Evolutionary conservation across 1,139 yeast genomes (phyloP), one percentile per base, ranked within the genome.

Genomic region (Diutina sp.): DNA sequence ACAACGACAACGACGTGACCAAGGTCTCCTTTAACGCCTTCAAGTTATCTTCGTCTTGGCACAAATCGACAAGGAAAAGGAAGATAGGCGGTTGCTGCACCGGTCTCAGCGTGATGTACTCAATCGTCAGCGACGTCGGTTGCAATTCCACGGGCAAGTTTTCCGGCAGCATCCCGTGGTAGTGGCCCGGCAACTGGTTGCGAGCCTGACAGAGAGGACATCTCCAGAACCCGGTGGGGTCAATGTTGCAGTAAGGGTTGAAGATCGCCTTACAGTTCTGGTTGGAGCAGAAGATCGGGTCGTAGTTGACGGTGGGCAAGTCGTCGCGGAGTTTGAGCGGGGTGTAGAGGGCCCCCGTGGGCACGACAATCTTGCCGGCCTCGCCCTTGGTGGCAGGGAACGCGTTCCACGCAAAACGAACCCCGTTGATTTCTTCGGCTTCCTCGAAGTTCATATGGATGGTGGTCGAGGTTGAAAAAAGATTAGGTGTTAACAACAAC

Each of bases 41-140:
- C 67, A 93, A 78, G 69, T 90, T 93, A 65, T 93, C 99, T 58
- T 84, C 90, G 66, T 95, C 98, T 70, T 95, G 97, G 68, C 99
- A 93, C 61, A 91, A 77, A 70, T 93, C 99, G 63, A 93, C 85
- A 45, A 90, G 95, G 68, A 90, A 90, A 62, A 90, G 74, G 69
- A 91, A 93, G 60, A 91, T 83, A n/a, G 99, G 99, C 16, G 98
- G 97, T 59, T 83, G 82, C 64, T 84, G 89, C 25, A 87, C 95
- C 3, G 97, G 97, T 67, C 96, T 84, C 41, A 89, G 82, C 54
- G 95, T 81, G 60, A 91, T 84, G 69, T 95, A 93, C 73, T 93
- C 99, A 61, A 91, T 86, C 25, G 98, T 89, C n/a, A 96, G 82
- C 61, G 88, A 79, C 56, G 78, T 73, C 9, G 87, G 83, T 62